A percentile compares a stretch with the other conserved stretches of the same genome.
Conservation (phyloP, 257 asterid species). For the Plantago major region DNA sequence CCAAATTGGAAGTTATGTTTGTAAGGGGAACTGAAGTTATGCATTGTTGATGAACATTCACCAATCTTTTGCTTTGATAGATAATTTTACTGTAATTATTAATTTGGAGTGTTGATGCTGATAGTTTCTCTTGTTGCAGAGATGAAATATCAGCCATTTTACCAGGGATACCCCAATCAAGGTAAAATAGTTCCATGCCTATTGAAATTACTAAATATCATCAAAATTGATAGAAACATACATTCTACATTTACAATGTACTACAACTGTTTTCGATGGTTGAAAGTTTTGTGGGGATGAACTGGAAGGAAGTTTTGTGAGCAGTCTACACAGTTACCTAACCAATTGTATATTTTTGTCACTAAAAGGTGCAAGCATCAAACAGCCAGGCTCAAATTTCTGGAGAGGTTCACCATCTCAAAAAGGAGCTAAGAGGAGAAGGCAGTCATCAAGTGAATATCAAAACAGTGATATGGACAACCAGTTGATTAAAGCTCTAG, state of each 20-base stretch:
- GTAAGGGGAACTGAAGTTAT: too few relatives aligned
- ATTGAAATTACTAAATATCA: background rate
- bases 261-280: too few relatives aligned
- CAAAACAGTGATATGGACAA: slow-evolving; percentile 21
- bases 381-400: slow-evolving; percentile 26
- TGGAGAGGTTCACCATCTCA: slow-evolving; percentile 31
- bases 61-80: background rate
- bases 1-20: too few relatives aligned
- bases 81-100: background rate
- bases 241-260: background rate
- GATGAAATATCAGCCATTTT: slow-evolving; percentile 38
- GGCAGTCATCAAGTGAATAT: slow-evolving; percentile 30
- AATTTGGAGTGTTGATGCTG: slow-evolving; percentile 2
- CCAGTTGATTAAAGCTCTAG: slow-evolving; percentile 39
- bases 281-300: background rate
- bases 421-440: slow-evolving; percentile 41
- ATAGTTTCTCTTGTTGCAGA: slow-evolving; percentile 32
- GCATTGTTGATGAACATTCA: too few relatives aligned
- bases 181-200: slow-evolving; percentile 24
- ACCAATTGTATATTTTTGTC: background rate
- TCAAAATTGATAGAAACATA: slow-evolving; percentile 2
- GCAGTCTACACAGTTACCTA: background rate
- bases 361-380: slow-evolving; percentile 32
- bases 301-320: background rate
- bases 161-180: slow-evolving; percentile 32